phyloP scores from a whole-genome alignment of 768 basidiomycete genomes.

The Kwoniella botswanensis region DNA sequence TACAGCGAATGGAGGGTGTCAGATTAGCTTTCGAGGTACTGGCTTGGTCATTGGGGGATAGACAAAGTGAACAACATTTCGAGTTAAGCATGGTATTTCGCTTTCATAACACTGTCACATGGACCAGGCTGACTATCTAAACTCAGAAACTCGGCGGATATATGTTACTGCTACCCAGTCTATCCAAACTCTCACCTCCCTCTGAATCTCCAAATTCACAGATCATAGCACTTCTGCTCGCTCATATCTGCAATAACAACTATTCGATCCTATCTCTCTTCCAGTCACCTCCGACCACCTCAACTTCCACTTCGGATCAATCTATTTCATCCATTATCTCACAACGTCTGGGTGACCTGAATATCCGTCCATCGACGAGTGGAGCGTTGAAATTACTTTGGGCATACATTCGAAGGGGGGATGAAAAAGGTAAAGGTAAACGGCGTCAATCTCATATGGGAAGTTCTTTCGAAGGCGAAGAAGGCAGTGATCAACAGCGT shows the following conservation, averaged over 20 bases:
- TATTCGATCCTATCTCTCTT: conserved; percentile 46
- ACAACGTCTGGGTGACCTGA: conserved; percentile 7
- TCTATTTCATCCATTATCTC: not conserved
- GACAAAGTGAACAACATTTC: conserved; percentile 35
- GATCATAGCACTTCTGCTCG: conserved; percentile 46
- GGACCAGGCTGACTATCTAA: not conserved
- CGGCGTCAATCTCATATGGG: conserved; percentile 20
- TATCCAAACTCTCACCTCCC: conserved; percentile 12
- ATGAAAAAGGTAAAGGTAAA: conserved; percentile 36
- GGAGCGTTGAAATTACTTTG: conserved; percentile 30
- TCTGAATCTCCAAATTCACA: conserved; percentile 23
- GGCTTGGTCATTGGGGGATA: conserved; percentile 38
- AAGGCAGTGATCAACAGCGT: not conserved
- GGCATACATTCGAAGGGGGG: conserved; percentile 35
- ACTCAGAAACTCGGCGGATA: conserved; percentile 27
- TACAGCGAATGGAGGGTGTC: conserved; percentile 49
- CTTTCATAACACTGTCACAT: not conserved
- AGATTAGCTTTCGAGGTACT: conserved; percentile 41
- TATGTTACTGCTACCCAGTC: conserved; percentile 7
- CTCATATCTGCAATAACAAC: conserved; percentile 50
- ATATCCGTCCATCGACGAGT: conserved; percentile 10
- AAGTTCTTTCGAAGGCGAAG: conserved; percentile 20
- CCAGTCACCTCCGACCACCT: conserved; percentile 3
- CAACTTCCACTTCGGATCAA: not conserved
- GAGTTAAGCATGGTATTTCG: conserved; percentile 25